A percentile compares a stretch with the other conserved stretches of the same genome.
These are phyloP conservation scores for Cyberlindnera mississippiensis DNA, from an alignment of 805 yeast species.

Conservation along the genomic window DNA sequence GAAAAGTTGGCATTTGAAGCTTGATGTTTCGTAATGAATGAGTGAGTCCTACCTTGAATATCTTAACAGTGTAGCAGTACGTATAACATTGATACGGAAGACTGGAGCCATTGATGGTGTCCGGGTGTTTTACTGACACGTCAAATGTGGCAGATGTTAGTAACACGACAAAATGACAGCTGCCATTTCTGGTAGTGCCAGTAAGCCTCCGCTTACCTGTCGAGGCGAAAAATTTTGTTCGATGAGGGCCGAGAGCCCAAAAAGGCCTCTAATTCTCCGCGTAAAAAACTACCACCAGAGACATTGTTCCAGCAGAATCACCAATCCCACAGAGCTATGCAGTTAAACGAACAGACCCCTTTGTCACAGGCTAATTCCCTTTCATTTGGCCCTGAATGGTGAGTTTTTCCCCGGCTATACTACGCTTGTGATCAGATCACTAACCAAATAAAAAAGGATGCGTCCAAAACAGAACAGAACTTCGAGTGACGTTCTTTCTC, in stretches of 20 bases:
- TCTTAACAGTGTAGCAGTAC: too few relatives aligned
- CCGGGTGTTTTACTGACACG: too few relatives aligned
- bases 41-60: too few relatives aligned
- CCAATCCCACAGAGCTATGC: too few relatives aligned
- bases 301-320: too few relatives aligned
- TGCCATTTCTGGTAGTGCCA: background rate
- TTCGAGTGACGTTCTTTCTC: too few relatives aligned
- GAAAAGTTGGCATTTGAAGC: slow-evolving; percentile 34
- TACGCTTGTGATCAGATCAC: background rate
- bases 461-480: slow-evolving; percentile 28
- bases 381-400: slow-evolving; percentile 17
- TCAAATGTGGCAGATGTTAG: too few relatives aligned
- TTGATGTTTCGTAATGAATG: background rate
- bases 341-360: slow-evolving; percentile 9
- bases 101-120: too few relatives aligned
- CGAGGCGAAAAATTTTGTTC: background rate
- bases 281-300: background rate
- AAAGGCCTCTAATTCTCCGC: too few relatives aligned
- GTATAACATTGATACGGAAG: too few relatives aligned
- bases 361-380: slow-evolving; percentile 7
- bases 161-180: too few relatives aligned
- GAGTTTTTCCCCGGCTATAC: slow-evolving; percentile 1
- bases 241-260: too few relatives aligned
- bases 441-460: slow-evolving; percentile 27
- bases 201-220: background rate